Evolutionary conservation across 2,329 filamentous ascomycete genomes (phyloP), one percentile per base, ranked within the genome.

Genomic region (Hypoxylon rubiginosum): DNA sequence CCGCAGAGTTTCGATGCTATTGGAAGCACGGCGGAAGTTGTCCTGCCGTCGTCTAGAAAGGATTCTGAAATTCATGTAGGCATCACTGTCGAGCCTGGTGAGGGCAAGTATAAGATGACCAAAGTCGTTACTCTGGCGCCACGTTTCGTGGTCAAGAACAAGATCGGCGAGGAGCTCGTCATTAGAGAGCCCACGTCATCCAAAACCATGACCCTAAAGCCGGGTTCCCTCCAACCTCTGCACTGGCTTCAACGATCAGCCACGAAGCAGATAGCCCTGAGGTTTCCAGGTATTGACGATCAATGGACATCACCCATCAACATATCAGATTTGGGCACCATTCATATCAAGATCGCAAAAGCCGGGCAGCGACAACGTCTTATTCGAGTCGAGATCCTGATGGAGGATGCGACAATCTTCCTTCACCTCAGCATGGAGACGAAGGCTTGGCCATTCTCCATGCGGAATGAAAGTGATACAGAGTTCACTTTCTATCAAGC

Each of bases 301-400:
- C 93, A 96, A 72, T 99, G 96, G 96, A 97, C 95, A 0, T 96
- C 96, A 11, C 94, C 96, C 0, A 97, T 99, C 84, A 97, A 97
- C 76, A 97, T 99, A 74, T 94, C 94, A 0, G 96, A 98, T 75
- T 86, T 98, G 46, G 96, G 96, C 19, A 97, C 91, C 13, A 91
- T 93, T 0, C 93, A 99, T 77, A 88, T 99, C 79, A 99, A 99
- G 81, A 87, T 99, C 63, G 92, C 95, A 19, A 97, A 94, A 79
- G 89, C 91, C 45, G 93, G 94, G 13, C 93, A 97, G 79, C 89
- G 94, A 41, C 97, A 99, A 77, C 91, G 90, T 69, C 86, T 99
- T 9, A 88, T 98, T 51, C 89, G 95, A 54, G 87, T 97, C 11
- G 96, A 99, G 76, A 88, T 97, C 46, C 84, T 99, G 49, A 91